phyloP scores from a whole-genome alignment of 805 yeast genomes.

The Ogataea degrootiae region DNA sequence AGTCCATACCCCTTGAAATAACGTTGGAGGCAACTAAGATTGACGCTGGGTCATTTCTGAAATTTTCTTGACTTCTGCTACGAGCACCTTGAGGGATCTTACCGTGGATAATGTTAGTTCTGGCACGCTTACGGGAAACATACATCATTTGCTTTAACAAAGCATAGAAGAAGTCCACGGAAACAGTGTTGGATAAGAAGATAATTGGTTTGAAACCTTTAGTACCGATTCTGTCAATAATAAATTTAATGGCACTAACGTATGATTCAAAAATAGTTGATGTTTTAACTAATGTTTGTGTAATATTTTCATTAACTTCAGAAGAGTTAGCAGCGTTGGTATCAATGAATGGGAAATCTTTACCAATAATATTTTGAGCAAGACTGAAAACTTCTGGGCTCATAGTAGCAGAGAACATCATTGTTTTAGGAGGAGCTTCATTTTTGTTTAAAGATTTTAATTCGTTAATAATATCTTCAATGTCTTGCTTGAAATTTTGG shows the following conservation, averaged over 20 bases:
- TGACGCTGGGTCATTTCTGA: slow-evolving; percentile 38
- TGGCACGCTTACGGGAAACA: slow-evolving; percentile 13
- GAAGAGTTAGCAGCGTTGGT: slow-evolving; percentile 65
- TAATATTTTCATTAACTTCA: slow-evolving; percentile 68
- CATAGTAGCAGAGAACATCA: slow-evolving; percentile 86
- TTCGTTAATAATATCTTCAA: slow-evolving; percentile 50
- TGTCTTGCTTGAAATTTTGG: slow-evolving; percentile 68
- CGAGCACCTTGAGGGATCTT: slow-evolving; percentile 66
- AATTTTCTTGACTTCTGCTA: slow-evolving; percentile 26
- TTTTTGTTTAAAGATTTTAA: slow-evolving; percentile 31
- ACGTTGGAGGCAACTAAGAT: slow-evolving; percentile 84
- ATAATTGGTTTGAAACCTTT: slow-evolving; percentile 69
- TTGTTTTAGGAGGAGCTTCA: slow-evolving; percentile 49
- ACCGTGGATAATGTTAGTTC: slow-evolving; percentile 52
- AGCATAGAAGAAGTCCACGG: slow-evolving; percentile 54
- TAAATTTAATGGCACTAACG: slow-evolving; percentile 50
- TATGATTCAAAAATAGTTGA: slow-evolving; percentile 52
- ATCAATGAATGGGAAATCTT: slow-evolving; percentile 56
- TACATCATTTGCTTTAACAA: slow-evolving; percentile 30
- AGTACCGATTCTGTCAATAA: slow-evolving; percentile 32
- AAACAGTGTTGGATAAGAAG: slow-evolving; percentile 73
- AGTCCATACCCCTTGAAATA: slow-evolving; percentile 95
- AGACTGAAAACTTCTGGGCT: slow-evolving; percentile 61
- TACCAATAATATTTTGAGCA: slow-evolving; percentile 55
- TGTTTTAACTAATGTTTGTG: slow-evolving; percentile 59